Base-by-base conservation (phyloP, 78 protist genomes). In the Emiliania huxleyi region DNA sequence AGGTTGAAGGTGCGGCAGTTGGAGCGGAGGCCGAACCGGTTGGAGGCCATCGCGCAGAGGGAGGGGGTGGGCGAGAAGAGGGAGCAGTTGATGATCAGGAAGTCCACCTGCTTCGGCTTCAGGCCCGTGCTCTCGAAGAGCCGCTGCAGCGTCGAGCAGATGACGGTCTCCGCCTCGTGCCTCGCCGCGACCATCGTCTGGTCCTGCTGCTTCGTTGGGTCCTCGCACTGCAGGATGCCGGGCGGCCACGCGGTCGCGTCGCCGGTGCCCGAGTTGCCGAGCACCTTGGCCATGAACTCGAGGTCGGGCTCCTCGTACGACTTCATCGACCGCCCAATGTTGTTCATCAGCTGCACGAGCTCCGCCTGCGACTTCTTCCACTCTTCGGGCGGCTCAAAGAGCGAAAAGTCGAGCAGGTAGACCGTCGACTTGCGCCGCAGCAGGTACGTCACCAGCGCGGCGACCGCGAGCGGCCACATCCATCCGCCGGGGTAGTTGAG, bases 51-150 rank as follows among this genome's bases (percentile, higher is more conserved):
- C 15, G 98, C 97, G 4, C 95, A 77, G 33, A 97, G 77, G 18
- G 97, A 95, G 42, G 98, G 98, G 8, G 98, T 97, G 46, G 98
- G 98, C 87, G 81, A 92, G 95, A 97, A 97, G 35, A 97, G 91
- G 4, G 95, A 87, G 93, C 98, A 97, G 94, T 97, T 97, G 35
- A 97, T 96, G 62, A 97, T 93, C 38, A 81, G 56, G 56, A 81
- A 42, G 89, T 81, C 89, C 44, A 81, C 52, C 55, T 81, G 33
- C 89, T 62, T 62, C 37, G 75, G 75, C 11, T 62, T 19, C 29
- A 62, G 3, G 11, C 75, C 46, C 5, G 85, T 40, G 18, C 26
- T 11, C 18, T 2, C 29, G 85, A 77, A 40, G 46, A 77, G 85
- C 33, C 19, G 1, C 48, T 40, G 46, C 46, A 77, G 48, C 26